Evolutionary conservation across 1,284 basidiomycete species (phyloP).

Genomic region (Puccinia brachypodii): DNA sequence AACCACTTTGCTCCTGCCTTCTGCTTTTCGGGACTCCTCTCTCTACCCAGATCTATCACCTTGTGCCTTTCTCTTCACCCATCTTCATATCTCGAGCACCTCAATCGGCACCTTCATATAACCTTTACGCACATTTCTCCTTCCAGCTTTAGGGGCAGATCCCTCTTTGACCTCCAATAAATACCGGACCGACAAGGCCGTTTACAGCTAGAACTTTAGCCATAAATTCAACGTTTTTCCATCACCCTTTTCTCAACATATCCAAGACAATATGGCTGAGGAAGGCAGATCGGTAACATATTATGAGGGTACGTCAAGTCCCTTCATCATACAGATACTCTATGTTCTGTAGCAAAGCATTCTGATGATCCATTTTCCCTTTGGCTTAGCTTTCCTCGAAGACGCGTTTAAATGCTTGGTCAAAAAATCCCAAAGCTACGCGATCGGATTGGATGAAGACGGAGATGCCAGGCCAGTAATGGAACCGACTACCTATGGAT

Average conservation of each 20-base stretch:
- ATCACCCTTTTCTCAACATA: neutral
- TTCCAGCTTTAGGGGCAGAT: too few relatives aligned
- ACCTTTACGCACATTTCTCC: too few relatives aligned
- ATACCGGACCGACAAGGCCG: too few relatives aligned
- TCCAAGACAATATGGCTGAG: neutral
- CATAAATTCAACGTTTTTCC: neutral
- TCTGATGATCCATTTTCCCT: neutral
- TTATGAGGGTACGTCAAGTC: neutral
- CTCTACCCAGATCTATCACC: too few relatives aligned
- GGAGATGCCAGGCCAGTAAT: neutral
- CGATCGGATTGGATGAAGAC: neutral
- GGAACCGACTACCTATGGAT: neutral
- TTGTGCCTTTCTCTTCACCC: too few relatives aligned
- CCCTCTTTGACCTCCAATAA: too few relatives aligned
- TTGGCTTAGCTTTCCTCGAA: neutral
- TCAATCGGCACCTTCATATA: too few relatives aligned
- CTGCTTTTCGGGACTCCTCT: too few relatives aligned
- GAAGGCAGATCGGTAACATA: neutral
- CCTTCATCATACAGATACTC: neutral
- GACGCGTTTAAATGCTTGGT: neutral
- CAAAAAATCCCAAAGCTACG: neutral
- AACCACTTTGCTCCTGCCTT: too few relatives aligned
- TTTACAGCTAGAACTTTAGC: neutral
- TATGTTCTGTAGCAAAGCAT: neutral
- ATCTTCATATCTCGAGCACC: too few relatives aligned